phyloP scores from a whole-genome alignment of 495 filamentous ascomycete genomes.

The Delitschia confertaspora region DNA sequence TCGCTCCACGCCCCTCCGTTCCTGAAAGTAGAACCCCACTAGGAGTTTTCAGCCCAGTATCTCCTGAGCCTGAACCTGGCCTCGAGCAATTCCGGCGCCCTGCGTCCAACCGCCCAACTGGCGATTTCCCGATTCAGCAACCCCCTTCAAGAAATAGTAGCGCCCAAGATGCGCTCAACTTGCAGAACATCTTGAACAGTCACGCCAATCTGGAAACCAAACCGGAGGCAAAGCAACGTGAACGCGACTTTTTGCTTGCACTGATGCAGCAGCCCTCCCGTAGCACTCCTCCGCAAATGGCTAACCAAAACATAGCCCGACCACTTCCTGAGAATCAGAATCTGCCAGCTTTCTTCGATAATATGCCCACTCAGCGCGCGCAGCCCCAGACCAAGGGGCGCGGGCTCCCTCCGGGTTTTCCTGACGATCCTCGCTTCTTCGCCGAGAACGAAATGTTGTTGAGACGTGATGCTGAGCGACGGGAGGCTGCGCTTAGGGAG shows the following conservation, averaged over 20 bases:
- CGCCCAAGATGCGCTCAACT: slow-evolving; percentile 21
- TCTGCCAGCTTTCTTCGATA: slow-evolving; percentile 29
- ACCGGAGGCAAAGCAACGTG: slow-evolving; percentile 15
- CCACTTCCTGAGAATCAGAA: slow-evolving; percentile 14
- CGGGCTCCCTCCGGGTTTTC: slow-evolving; percentile 23
- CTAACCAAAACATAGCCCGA: slow-evolving; percentile 25
- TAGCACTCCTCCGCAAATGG: slow-evolving; percentile 19
- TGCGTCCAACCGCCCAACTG: slow-evolving; percentile 20
- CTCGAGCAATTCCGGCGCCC: slow-evolving; percentile 20
- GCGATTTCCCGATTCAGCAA: slow-evolving; percentile 15
- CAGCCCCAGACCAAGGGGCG: slow-evolving; percentile 29
- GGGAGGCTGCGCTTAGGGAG: slow-evolving; percentile 7
- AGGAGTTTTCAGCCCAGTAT: slow-evolving; percentile 13
- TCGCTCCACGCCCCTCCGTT: slow-evolving; percentile 13
- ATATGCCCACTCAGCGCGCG: slow-evolving; percentile 18
- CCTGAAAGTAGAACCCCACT: slow-evolving; percentile 11
- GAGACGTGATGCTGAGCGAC: slow-evolving; percentile 15
- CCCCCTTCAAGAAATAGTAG: slow-evolving; percentile 21
- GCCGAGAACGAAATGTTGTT: slow-evolving; percentile 17
- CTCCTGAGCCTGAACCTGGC: slow-evolving; percentile 14
- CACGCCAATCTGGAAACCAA: slow-evolving; percentile 11
- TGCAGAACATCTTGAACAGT: slow-evolving; percentile 14
- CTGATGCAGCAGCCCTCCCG: slow-evolving; percentile 29
- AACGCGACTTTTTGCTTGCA: slow-evolving; percentile 30
- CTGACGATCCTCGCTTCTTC: slow-evolving; percentile 23